Evolutionary conservation across 371 early-diverging fungal genomes (phyloP), one percentile per base, ranked within the genome.

Genomic region (Sporodiniella umbellata): DNA sequence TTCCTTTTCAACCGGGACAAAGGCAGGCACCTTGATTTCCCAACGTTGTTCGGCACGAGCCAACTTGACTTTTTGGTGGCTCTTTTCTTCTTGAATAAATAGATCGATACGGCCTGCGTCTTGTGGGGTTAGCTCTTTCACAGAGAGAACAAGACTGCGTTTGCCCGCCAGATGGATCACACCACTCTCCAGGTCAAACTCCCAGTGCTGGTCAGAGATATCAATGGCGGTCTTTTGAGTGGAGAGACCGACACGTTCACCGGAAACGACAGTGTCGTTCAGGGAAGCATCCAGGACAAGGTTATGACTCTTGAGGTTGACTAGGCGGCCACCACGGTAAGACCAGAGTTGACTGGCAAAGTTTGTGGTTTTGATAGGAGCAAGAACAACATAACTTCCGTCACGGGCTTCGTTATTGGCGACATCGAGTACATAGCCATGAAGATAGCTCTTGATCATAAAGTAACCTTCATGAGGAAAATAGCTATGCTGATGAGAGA

Each of bases 291-390:
- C 71, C 21, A 75, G 37, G 4, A 60, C 67, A 15, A 70, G 43
- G 19, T 47, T 54, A 43, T 61, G 64, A 45, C 75, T 61, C 58
- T 69, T 68, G 18, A 73, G 68, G 45, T 79, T 81, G 33, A 72
- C 55, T 10, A 81, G 47, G 45, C 65, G 68, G 15, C 78, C 79
- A 37, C 74, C 64, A 11, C 61, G 48, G 66, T 53, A 81, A 24
- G 76, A 72, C 81, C 81, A 79, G 4, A 81, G 59, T 54, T 81
- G 81, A 47, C 71, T 68, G 2, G 75, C 68, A 51, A 56, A 75
- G 30, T 75, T 53, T 7, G 57, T 66, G 5, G 59, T 31, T 31
- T 54, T 60, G 24, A 75, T 48, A 15, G 53, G 63, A 17, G 68
- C 56, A 35, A 75, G 56, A 5, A 70, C 59, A 10, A 66, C 60